Conservation (phyloP, 1,139 yeast species). For the Nakaseomyces nivariensis region DNA sequence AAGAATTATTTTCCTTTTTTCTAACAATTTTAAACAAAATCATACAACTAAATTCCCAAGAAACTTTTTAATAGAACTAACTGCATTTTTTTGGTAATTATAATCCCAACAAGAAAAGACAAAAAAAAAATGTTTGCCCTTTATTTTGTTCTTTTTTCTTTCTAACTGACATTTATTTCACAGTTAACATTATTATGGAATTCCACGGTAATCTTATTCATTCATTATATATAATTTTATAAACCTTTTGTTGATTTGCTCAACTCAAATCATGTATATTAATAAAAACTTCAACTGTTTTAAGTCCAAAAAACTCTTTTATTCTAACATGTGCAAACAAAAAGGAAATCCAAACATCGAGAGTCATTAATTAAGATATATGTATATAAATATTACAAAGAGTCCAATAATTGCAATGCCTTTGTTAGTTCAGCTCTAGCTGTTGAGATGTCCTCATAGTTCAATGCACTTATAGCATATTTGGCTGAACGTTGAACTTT, state of each 20-base stretch:
- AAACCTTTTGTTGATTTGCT: conserved; percentile 11
- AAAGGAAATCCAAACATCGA: too few relatives aligned
- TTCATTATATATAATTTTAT: conserved; percentile 3
- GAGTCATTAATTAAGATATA: too few relatives aligned
- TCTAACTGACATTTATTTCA: not conserved
- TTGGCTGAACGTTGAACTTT: conserved; percentile 78
- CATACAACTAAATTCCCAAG: not conserved
- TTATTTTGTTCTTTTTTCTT: not conserved
- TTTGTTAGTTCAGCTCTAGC: conserved; percentile 64
- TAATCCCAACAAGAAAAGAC: not conserved
- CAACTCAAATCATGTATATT: conserved; percentile 17
- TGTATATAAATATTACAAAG: not conserved
- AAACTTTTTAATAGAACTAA: not conserved
- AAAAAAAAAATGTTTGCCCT: not conserved
- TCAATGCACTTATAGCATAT: conserved; percentile 87
- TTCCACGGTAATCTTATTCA: conserved; percentile 2
- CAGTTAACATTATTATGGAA: not conserved
- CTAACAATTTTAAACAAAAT: not conserved
- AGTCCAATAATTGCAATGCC: conserved; percentile 45
- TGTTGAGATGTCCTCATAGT: conserved; percentile 78
- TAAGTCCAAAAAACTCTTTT: not conserved
- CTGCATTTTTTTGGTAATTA: not conserved
- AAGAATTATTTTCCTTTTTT: too few relatives aligned
- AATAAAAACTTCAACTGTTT: conserved; percentile 5
- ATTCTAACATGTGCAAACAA: not conserved